These are phyloP conservation scores for Dryas octopetala DNA, from an alignment of 306 rosid genomes.

Conservation along the genomic window DNA sequence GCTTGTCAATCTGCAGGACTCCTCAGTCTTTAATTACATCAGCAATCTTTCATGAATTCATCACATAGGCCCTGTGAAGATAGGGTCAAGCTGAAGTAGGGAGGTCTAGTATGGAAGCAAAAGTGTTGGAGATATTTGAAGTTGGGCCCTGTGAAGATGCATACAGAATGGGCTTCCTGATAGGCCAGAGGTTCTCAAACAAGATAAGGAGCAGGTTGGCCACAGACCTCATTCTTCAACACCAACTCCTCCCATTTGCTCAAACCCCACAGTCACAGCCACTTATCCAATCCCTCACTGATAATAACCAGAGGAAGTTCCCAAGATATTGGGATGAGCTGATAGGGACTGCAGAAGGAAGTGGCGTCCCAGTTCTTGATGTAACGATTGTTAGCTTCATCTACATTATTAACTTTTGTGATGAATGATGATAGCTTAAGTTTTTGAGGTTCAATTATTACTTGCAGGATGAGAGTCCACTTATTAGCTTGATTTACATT, in stretches of 20 bases:
- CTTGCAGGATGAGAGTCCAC: no score
- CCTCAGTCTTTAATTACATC: no score
- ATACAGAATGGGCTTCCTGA: constrained; percentile 53
- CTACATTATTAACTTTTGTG: no score
- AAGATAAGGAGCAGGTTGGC: constrained; percentile 50
- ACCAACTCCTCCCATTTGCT: constrained; percentile 69
- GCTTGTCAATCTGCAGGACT: no score
- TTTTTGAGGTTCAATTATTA: no score
- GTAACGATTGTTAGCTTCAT: constrained; percentile 32
- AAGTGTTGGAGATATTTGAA: constrained; percentile 32
- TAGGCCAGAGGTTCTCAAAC: constrained; percentile 63
- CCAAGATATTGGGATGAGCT: constrained; percentile 77
- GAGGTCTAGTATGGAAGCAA: constrained; percentile 20
- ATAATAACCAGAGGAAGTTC: constrained; percentile 49
- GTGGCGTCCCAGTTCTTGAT: constrained; percentile 65
- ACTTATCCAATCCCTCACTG: constrained; percentile 49
- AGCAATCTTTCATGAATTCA: background rate
- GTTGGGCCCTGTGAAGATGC: constrained; percentile 37
- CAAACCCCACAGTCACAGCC: constrained; percentile 45
- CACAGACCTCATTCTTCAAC: constrained; percentile 56
- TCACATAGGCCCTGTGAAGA: background rate
- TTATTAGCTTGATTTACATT: no score
- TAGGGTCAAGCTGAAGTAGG: constrained; percentile 3
- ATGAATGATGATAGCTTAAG: no score
- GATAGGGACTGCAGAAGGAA: constrained; percentile 65